These are phyloP conservation scores for Colletotrichum tanaceti DNA, from an alignment of 2,329 filamentous ascomycete species.

Conservation along the genomic window DNA sequence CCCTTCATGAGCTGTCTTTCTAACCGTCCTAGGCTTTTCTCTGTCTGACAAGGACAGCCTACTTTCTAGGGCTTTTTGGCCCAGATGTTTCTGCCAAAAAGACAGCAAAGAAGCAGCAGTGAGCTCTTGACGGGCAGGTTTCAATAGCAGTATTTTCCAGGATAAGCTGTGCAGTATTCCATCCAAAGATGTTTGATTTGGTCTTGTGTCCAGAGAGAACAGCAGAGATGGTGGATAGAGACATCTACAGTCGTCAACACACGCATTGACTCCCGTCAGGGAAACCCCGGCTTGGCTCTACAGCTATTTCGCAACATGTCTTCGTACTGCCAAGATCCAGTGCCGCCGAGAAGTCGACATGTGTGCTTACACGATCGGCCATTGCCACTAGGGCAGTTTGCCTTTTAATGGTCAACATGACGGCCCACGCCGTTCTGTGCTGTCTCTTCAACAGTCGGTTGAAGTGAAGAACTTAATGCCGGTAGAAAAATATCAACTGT, in stretches of 20 bases:
- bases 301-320: not conserved
- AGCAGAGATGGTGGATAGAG: not conserved
- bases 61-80: constrained; percentile 50
- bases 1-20: not conserved
- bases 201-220: not conserved
- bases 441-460: not conserved
- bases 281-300: too few species aligned
- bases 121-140: not conserved
- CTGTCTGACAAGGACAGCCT: constrained; percentile 48
- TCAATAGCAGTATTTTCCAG: not conserved
- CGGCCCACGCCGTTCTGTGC: not conserved
- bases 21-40: constrained; percentile 45
- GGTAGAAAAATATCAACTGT: not conserved
- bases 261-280: too few species aligned
- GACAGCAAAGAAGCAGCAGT: constrained; percentile 28
- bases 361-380: not conserved
- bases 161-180: not conserved
- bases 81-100: constrained; percentile 41
- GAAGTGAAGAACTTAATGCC: not conserved
- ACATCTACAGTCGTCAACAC: not conserved
- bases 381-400: not conserved
- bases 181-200: not conserved
- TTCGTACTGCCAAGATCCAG: too few species aligned
- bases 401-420: not conserved
- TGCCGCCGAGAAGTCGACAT: not conserved